Evolutionary conservation across 305 asterid species (phyloP), one percentile per base, ranked within the genome.

Genomic region (Fraxinus velutina): DNA sequence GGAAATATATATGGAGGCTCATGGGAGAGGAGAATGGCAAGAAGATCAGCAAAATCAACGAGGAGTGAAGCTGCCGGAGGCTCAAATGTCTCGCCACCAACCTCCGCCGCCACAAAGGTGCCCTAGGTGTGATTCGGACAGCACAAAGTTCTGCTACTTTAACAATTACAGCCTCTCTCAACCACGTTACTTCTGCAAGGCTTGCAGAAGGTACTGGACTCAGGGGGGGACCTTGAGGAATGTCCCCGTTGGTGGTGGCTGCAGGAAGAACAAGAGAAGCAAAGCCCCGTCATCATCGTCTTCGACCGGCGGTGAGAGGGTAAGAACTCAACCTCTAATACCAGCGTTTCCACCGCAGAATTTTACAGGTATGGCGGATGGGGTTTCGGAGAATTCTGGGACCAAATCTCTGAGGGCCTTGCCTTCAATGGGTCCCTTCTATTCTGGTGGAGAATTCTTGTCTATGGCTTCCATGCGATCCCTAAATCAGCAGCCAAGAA

Each of bases 401-500:
- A 57, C 29, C 79, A 82, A 80, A 1, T 80, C 78, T 27, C 13
- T 83, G 1, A 47, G 85, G 62, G 47, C 85, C 68, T 37, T 86
- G 77, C 80, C 87, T 4, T 19, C 85, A 6, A 79, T 83, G 68
- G 85, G 74, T 1, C 21, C 79, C 50, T 81, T 72, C 78, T 83
- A 84, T 78, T 2, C 81, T 9, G 86, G 85, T 15, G 89, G 89
- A 15, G 55, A 84, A 4, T 77, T 86, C 60, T 10, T 86, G 80
- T 85, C 89, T 24, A 76, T 88, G 39, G 89, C 87, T 9, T 78
- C 87, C 84, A 81, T 87, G 85, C 92, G 86, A 30, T 60, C 87
- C 8, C 72, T 82, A 0, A 80, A 19, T 83, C 10, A 21, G 78
- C 13, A 84, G 30, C 15, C 71, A 62, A 62, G 85, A 36, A 21